Conservation (phyloP, 768 basidiomycete genomes). For the Boletus sensibilis region DNA sequence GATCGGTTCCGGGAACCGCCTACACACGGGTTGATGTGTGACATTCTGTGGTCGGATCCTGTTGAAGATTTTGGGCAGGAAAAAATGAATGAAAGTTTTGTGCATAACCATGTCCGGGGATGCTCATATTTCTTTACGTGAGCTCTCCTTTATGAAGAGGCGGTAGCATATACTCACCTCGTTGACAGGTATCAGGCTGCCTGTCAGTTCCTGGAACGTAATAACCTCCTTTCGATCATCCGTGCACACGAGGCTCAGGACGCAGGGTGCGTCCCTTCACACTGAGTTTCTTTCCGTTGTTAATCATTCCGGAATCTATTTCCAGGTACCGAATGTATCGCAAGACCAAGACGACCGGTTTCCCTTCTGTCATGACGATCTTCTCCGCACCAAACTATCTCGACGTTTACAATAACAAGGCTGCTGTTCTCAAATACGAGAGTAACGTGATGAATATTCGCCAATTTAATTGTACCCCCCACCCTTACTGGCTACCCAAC, state of each 20-base stretch:
- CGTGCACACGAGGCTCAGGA: constrained; percentile 99
- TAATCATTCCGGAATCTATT: background rate
- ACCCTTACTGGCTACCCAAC: constrained; percentile 97
- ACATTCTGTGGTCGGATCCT: constrained; percentile 98
- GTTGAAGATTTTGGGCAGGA: constrained; percentile 96
- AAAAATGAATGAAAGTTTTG: constrained; percentile 84
- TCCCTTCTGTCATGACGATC: constrained; percentile 99
- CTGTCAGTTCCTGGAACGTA: constrained; percentile 95
- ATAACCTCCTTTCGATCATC: constrained; percentile 95
- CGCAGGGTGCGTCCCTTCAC: constrained; percentile 68
- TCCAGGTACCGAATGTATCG: constrained; percentile 95
- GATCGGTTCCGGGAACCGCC: constrained; percentile 99
- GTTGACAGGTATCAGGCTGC: constrained; percentile 84
- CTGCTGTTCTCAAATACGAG: constrained; percentile 98
- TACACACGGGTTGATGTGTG: constrained; percentile 96
- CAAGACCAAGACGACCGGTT: constrained; percentile 96
- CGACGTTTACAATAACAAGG: constrained; percentile 99
- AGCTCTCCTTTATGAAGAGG: constrained; percentile 16
- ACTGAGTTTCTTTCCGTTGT: background rate
- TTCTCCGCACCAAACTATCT: constrained; percentile 98
- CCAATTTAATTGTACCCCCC: constrained; percentile 95
- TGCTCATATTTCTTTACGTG: constrained; percentile 96
- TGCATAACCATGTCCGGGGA: constrained; percentile 96
- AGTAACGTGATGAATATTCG: constrained; percentile 98
- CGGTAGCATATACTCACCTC: background rate